Conservation (phyloP, 352 stramenopile genomes). For the Halophytophthora batemanensis region DNA sequence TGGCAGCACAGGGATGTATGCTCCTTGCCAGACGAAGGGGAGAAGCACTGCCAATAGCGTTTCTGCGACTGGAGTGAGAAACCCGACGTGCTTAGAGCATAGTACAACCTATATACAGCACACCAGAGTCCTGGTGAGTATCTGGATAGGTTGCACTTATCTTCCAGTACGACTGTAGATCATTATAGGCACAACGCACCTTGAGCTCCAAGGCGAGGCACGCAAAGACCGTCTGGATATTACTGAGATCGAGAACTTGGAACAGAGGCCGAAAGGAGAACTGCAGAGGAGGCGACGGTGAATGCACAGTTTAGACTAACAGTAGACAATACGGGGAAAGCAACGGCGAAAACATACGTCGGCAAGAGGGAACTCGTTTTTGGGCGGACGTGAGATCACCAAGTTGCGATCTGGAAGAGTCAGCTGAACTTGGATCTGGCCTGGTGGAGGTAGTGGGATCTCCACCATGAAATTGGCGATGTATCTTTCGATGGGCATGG, state of each 20-base stretch:
- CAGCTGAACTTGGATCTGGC: slow-evolving; percentile 90
- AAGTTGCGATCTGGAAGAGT: slow-evolving; percentile 84
- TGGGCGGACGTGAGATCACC: slow-evolving; percentile 82
- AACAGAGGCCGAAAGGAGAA: slow-evolving; percentile 95
- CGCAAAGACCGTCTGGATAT: slow-evolving; percentile 89
- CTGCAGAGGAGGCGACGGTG: slow-evolving; percentile 15
- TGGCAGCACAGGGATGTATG: slow-evolving; percentile 93
- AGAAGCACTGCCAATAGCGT: slow-evolving; percentile 90
- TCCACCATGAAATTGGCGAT: slow-evolving; percentile 96
- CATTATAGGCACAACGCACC: slow-evolving; percentile 25
- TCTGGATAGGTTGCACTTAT: background rate
- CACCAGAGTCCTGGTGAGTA: background rate
- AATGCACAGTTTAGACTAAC: slow-evolving; percentile 60
- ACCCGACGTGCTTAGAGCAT: slow-evolving; percentile 85
- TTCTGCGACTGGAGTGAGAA: slow-evolving; percentile 91
- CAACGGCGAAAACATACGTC: slow-evolving; percentile 49
- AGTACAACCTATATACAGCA: slow-evolving; percentile 89
- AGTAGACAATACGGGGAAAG: background rate
- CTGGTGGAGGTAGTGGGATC: slow-evolving; percentile 92
- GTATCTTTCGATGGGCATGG: slow-evolving; percentile 95
- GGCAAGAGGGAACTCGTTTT: slow-evolving; percentile 90
- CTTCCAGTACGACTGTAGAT: background rate
- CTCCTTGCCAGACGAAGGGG: slow-evolving; percentile 94
- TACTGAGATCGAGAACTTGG: slow-evolving; percentile 88
- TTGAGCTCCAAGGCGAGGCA: slow-evolving; percentile 90